Evolutionary conservation across 1,284 basidiomycete genomes (phyloP).

Genomic region (Ganoderma resinaceum): DNA sequence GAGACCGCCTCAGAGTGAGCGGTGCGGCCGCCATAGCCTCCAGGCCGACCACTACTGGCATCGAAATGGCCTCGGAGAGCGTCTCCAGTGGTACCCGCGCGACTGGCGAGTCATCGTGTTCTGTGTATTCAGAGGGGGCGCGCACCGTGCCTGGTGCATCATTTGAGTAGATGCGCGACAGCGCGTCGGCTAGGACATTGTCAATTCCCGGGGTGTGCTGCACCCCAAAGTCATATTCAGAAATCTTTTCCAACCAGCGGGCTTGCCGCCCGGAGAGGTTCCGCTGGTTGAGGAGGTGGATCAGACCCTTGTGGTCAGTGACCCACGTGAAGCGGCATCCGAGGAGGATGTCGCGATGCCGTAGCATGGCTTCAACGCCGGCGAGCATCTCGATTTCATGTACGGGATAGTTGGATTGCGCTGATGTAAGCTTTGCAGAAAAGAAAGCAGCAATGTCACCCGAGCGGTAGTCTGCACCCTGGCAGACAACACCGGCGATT

Average conservation of each 20-base stretch:
- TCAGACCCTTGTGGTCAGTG: conserved; percentile 37
- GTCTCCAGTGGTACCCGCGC: no score
- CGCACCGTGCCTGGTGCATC: conserved; percentile 36
- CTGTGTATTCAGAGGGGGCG: conserved; percentile 35
- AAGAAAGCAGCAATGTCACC: conserved; percentile 32
- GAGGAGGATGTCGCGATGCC: conserved; percentile 33
- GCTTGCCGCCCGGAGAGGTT: conserved; percentile 8
- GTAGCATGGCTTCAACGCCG: conserved; percentile 37
- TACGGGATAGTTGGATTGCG: conserved; percentile 29
- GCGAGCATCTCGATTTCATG: conserved; percentile 32
- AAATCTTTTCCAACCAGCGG: neutral
- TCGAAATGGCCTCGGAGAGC: neutral
- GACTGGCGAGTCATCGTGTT: neutral
- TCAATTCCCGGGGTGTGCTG: neutral
- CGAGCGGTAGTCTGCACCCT: conserved; percentile 32
- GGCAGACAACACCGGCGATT: conserved; percentile 21
- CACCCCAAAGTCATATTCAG: neutral
- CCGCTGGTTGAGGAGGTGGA: conserved; percentile 31
- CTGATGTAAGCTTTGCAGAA: conserved; percentile 39
- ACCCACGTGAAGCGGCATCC: conserved; percentile 31
- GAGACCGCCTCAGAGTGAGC: neutral
- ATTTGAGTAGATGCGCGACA: conserved; percentile 43
- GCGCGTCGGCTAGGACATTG: conserved; percentile 37
- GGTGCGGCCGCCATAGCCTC: neutral
- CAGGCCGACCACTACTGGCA: neutral